phyloP scores from a whole-genome alignment of 805 yeast species.

The Starmerella apis region DNA sequence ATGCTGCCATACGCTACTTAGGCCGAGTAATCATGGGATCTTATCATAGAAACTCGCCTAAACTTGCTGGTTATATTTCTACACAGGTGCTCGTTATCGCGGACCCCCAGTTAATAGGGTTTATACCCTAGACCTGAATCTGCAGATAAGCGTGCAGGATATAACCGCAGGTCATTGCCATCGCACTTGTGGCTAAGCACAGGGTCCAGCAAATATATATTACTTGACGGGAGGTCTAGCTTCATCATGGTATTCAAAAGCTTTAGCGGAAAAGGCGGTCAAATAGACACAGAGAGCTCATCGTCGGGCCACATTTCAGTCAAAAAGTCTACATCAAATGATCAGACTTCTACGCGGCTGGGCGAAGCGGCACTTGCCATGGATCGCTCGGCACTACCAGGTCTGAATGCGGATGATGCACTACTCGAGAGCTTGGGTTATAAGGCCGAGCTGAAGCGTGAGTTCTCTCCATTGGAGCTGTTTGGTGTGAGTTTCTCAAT shows the following conservation, averaged over 20 bases:
- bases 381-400: background rate
- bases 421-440: slow-evolving; percentile 48
- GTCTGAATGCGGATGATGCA: slow-evolving; percentile 26
- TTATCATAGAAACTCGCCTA: background rate
- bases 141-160: background rate
- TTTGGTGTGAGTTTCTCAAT: slow-evolving; percentile 64
- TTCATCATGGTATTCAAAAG: background rate
- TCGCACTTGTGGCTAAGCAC: background rate
- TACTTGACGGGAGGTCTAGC: background rate
- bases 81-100: background rate
- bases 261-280: background rate
- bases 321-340: background rate
- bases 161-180: background rate
- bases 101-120: background rate
- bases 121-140: background rate
- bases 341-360: background rate
- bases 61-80: no score
- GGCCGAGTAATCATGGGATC: background rate
- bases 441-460: slow-evolving; percentile 55
- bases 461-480: slow-evolving; percentile 50
- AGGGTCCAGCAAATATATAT: background rate
- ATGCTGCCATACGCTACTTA: background rate
- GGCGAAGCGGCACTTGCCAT: slow-evolving; percentile 2
- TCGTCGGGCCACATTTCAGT: background rate
- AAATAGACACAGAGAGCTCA: background rate